Percentiles rank a stretch among this genome's conserved stretches.
Evolutionary conservation across 2,329 filamentous ascomycete species (phyloP).

Genomic region (Sclerotinia minor): DNA sequence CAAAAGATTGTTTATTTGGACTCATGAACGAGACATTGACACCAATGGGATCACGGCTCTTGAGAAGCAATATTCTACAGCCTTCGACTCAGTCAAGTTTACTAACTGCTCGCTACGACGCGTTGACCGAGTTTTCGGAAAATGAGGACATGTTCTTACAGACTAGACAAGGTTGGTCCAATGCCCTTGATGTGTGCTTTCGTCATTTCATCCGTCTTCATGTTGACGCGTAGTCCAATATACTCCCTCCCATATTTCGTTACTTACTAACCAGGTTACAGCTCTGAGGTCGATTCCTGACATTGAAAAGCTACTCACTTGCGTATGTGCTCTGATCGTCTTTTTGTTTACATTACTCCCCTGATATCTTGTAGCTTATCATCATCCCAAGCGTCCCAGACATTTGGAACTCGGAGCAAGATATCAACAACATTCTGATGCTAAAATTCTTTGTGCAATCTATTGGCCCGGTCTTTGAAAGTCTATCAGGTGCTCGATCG

Average conservation of each 20-base stretch:
- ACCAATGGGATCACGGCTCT: constrained; percentile 81
- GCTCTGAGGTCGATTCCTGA: constrained; percentile 76
- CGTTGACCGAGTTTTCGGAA: constrained; percentile 75
- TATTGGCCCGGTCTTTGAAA: constrained; percentile 66
- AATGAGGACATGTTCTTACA: constrained; percentile 85
- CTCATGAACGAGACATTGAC: constrained; percentile 82
- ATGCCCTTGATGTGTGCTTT: not conserved
- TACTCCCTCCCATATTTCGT: not conserved
- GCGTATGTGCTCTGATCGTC: constrained; percentile 49
- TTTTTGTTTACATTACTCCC: constrained; percentile 23
- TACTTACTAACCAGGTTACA: constrained; percentile 37
- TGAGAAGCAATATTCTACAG: constrained; percentile 85
- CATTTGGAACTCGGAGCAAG: constrained; percentile 71
- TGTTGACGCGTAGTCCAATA: not conserved
- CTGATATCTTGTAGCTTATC: constrained; percentile 59
- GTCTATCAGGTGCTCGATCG: constrained; percentile 64
- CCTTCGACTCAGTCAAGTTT: constrained; percentile 72
- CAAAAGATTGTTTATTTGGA: constrained; percentile 80
- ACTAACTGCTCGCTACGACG: constrained; percentile 73
- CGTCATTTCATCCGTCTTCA: not conserved
- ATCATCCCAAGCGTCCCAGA: constrained; percentile 67
- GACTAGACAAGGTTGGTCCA: constrained; percentile 61
- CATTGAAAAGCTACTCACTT: constrained; percentile 75
- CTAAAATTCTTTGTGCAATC: constrained; percentile 77
- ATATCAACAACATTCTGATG: constrained; percentile 83